Evolutionary conservation across 371 early-diverging fungal genomes (phyloP).

Genomic region (Rhizomucor miehei): DNA sequence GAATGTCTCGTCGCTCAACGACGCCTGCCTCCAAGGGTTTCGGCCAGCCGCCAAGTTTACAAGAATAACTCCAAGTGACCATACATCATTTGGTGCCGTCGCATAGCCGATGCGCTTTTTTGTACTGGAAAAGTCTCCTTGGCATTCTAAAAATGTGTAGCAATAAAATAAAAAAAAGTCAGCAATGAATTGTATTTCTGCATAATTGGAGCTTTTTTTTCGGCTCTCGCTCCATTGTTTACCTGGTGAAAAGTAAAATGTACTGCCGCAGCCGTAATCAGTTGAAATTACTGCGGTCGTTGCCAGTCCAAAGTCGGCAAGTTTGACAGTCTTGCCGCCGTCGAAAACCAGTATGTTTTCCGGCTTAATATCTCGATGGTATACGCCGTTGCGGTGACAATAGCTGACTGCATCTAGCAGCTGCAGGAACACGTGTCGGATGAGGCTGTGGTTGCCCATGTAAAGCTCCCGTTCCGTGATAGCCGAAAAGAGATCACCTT

Average conservation of each 20-base stretch:
- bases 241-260: slow-evolving; percentile 91
- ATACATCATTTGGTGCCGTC: slow-evolving; percentile 80
- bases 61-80: slow-evolving; percentile 82
- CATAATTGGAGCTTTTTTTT: no score
- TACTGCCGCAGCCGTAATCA: slow-evolving; percentile 90
- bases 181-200: neutral
- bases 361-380: slow-evolving; percentile 77
- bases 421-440: slow-evolving; percentile 58
- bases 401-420: slow-evolving; percentile 56
- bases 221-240: no score
- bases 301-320: slow-evolving; percentile 94
- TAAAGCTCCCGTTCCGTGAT: slow-evolving; percentile 59
- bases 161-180: slow-evolving; percentile 2
- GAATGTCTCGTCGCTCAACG: slow-evolving; percentile 70
- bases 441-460: slow-evolving; percentile 45
- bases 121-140: slow-evolving; percentile 55
- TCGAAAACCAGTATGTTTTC: slow-evolving; percentile 63
- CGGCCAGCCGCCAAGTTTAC: slow-evolving; percentile 75
- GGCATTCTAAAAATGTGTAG: slow-evolving; percentile 57
- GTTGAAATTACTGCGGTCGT: slow-evolving; percentile 69
- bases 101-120: slow-evolving; percentile 40
- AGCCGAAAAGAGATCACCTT: slow-evolving; percentile 68
- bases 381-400: slow-evolving; percentile 57
- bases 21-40: slow-evolving; percentile 83
- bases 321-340: slow-evolving; percentile 58